These are phyloP conservation scores for Arctium minus DNA, from an alignment of 129 eudicot species.

Conservation along the genomic window DNA sequence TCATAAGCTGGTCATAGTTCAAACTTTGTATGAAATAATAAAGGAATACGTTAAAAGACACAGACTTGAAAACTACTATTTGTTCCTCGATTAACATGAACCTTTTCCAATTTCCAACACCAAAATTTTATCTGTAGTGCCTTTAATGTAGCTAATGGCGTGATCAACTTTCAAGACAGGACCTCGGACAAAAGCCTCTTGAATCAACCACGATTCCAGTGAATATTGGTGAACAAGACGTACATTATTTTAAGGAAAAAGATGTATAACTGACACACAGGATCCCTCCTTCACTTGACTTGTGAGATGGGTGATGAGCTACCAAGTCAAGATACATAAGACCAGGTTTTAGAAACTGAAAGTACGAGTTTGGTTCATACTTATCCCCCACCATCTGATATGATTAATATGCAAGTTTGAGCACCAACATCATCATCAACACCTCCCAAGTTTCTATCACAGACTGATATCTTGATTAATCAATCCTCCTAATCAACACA, in stretches of 20 bases:
- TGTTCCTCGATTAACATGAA: neutral
- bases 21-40: neutral
- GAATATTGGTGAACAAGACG: constrained; percentile 19
- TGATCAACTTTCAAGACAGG: neutral
- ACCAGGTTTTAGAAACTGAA: neutral
- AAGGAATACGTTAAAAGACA: neutral
- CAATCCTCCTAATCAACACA: neutral
- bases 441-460: neutral
- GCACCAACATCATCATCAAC: neutral
- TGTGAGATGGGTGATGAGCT: neutral
- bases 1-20: neutral
- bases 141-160: neutral
- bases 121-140: too few species aligned
- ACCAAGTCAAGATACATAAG: neutral
- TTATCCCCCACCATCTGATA: neutral
- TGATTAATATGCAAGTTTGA: neutral
- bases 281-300: neutral
- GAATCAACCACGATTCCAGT: constrained; percentile 15
- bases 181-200: neutral
- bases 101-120: neutral
- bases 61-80: neutral
- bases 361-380: too few species aligned
- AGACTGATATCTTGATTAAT: neutral
- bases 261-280: neutral
- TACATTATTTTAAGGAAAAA: neutral